Conservation (phyloP, 805 yeast species). For the Metschnikowia colocasiae region DNA sequence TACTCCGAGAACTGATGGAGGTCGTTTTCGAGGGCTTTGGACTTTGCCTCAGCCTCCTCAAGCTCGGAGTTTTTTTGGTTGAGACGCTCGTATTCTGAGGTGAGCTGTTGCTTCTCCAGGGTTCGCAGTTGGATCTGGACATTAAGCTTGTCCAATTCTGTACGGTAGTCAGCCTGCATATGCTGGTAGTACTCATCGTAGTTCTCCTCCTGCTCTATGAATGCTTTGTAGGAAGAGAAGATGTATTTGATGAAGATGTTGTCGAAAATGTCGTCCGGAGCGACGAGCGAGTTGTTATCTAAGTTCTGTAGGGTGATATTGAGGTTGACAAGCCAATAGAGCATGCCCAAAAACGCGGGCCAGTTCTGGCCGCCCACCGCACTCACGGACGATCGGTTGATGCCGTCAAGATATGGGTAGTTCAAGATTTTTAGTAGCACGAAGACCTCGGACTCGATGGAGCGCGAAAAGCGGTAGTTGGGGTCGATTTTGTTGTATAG, state of each 20-base stretch:
- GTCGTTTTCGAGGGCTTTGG: constrained; percentile 66
- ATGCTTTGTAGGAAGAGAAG: constrained; percentile 62
- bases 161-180: constrained; percentile 53
- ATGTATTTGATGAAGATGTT: constrained; percentile 58
- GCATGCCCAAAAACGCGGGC: constrained; percentile 78
- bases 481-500: constrained; percentile 77
- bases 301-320: constrained; percentile 34
- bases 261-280: constrained; percentile 46
- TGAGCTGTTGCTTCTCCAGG: constrained; percentile 38
- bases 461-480: constrained; percentile 60
- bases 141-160: constrained; percentile 47
- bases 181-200: constrained; percentile 51
- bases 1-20: constrained; percentile 67
- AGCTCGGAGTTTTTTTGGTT: constrained; percentile 45
- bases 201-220: constrained; percentile 62
- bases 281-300: constrained; percentile 23
- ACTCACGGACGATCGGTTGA: constrained; percentile 79
- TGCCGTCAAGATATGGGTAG: constrained; percentile 77
- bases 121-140: constrained; percentile 42
- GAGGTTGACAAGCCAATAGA: constrained; percentile 74
- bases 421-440: constrained; percentile 58
- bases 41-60: constrained; percentile 47
- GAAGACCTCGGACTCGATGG: constrained; percentile 74
- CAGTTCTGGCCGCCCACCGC: constrained; percentile 91
- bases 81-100: constrained; percentile 38